A percentile compares a stretch with the other conserved stretches of the same genome.
Evolutionary conservation across 2,329 filamentous ascomycete species (phyloP).

Genomic region (Fusarium setosum): DNA sequence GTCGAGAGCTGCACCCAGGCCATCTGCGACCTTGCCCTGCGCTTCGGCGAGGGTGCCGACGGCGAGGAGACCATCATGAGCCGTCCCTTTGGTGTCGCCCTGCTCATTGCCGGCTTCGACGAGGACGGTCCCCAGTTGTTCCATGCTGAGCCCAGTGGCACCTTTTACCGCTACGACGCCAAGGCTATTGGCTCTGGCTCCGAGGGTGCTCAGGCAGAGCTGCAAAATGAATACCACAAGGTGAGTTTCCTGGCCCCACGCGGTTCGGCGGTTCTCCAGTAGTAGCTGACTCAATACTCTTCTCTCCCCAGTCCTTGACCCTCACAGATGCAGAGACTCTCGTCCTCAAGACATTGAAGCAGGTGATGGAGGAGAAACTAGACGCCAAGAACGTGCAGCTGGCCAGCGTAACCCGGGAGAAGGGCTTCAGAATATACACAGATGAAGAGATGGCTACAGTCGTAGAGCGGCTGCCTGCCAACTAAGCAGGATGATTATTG

Average conservation of each 20-base stretch:
- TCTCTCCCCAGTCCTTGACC: constrained; percentile 76
- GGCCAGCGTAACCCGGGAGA: constrained; percentile 96
- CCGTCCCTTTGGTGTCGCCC: constrained; percentile 93
- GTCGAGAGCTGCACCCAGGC: constrained; percentile 99
- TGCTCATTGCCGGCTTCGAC: constrained; percentile 96
- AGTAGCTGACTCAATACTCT: constrained; percentile 7
- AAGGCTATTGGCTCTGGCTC: constrained; percentile 98
- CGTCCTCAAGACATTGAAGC: constrained; percentile 97
- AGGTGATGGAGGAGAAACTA: constrained; percentile 99
- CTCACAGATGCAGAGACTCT: constrained; percentile 93
- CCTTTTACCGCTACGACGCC: constrained; percentile 98
- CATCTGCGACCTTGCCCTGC: constrained; percentile 95
- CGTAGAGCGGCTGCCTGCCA: constrained; percentile 82
- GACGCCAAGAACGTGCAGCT: constrained; percentile 99
- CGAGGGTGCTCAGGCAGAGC: constrained; percentile 95
- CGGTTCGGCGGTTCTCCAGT: neutral
- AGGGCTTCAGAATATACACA: constrained; percentile 97
- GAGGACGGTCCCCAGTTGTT: constrained; percentile 98
- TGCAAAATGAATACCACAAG: constrained; percentile 99
- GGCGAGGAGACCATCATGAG: constrained; percentile 99
- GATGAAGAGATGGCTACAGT: constrained; percentile 97
- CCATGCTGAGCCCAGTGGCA: constrained; percentile 97
- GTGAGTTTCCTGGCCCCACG: constrained; percentile 50
- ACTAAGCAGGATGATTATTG: constrained; percentile 54
- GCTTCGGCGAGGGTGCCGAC: constrained; percentile 97